Evolutionary conservation across 2,329 filamentous ascomycete genomes (phyloP), one percentile per base, ranked within the genome.

Genomic region (Chaetomiaceae sp.): DNA sequence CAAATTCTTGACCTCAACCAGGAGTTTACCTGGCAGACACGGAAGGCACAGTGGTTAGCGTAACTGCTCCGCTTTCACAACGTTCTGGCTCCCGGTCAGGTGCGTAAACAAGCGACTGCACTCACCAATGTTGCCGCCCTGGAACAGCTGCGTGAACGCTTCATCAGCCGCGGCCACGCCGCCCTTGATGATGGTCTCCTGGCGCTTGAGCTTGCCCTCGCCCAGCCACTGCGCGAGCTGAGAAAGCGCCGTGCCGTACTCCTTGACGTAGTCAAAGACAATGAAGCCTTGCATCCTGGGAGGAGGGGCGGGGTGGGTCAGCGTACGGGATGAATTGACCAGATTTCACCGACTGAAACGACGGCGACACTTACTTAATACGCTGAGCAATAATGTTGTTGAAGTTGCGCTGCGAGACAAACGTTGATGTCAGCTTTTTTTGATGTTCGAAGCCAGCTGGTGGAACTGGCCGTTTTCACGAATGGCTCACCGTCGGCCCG

Each of bases 141-240:
- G 70, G 61, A 82, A 89, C 46, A 90, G 64, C 49, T 78, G 74
- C 11, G 78, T 64, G 43, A 89, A 69, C 0, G 75, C 81, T 53
- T 78, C 66, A 47, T 86, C 81, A 2, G 84, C 83, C 29, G 72
- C 72, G 48, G 69, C 67, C 11, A 89, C 65, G 0, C 85, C 85
- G n/a, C 84, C 84, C 56, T 75, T 75, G 50, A 88, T 65, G 47
- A 90, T 75, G 2, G 81, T 83, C 65, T 88, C 83, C 61, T 82
- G 81, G 47, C 80, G 68, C 74, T 86, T 79, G 52, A 90, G 64
- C 67, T 82, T 86, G 40, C 86, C 86, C 60, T 87, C 79, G 2
- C 69, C 68, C n/a, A 88, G 61, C 84, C 85, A 89, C 52, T 76
- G 64, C 1, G 74, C 73, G 12, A 89, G 67, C 56, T 88, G 73